Base-by-base conservation (phyloP, 208 protist species). In the Kentomonas sorsogonicus region DNA sequence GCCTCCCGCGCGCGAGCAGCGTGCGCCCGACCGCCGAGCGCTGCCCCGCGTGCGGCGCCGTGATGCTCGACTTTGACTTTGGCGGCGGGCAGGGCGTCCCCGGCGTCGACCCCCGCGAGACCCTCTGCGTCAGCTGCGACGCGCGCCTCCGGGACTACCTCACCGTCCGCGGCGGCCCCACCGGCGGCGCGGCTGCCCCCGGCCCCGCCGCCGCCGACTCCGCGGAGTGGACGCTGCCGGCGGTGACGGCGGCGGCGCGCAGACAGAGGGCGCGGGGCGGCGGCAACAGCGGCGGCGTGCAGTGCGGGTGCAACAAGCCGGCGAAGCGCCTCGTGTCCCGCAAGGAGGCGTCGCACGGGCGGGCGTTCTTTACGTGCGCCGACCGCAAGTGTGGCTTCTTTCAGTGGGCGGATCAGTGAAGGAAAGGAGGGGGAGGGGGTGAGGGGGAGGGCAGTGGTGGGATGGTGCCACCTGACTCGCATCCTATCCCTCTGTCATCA, bases 41-140 rank as follows among this genome's bases (percentile, higher is more conserved):
- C 1, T 91, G 87, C 53, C 60, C 76, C 3, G 46, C 55, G 15
- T 94, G 87, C 65, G 33, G 68, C 36, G 71, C 79, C 9, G 64
- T 91, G 29, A 58, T 86, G 65, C 71, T 91, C 31, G 71, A 57
- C 18, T 94, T 94, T 64, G 82, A 88, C 57, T 94, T 94, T 56
- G 18, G 58, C 36, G 80, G 74, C 22, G 72, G 81, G 52, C 73
- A 78, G 48, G 66, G 63, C 2, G 77, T 93, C 20, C 87, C 87
- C 0, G 83, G 83, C 3, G 33, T 91, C 48, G 70, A 87, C 44
- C 51, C 66, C 33, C 61, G 78, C 13, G 82, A 93, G 52, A 72
- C 65, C 13, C 67, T 91, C 27, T 94, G 87, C 52, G 66, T 90
- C 39, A 80, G 72, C 56, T 94, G 87, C 58, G 84, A 94, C 58